Evolutionary conservation across 1,139 yeast genomes (phyloP).

Genomic region (Suhomyces bolitotheri): DNA sequence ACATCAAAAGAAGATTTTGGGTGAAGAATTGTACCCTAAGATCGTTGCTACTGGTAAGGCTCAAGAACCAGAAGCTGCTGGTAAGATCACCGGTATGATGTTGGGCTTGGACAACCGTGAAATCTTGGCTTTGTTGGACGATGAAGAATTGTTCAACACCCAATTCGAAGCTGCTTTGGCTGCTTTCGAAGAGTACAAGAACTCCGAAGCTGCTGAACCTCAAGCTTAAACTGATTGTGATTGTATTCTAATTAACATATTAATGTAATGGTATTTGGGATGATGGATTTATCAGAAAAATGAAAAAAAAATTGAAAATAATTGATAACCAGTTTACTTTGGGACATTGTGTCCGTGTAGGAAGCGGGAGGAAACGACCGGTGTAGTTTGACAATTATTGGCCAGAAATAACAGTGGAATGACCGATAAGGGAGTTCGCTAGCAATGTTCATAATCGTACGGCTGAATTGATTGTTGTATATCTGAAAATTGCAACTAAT

Average conservation of each 20-base stretch:
- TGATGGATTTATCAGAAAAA: conserved; percentile 32
- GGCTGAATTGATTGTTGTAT: no score
- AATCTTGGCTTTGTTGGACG: conserved; percentile 83
- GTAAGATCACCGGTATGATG: conserved; percentile 99
- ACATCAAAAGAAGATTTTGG: conserved; percentile 94
- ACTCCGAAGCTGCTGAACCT: conserved; percentile 31
- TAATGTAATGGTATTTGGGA: conserved; percentile 33
- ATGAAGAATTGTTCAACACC: conserved; percentile 84
- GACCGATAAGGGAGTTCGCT: no score
- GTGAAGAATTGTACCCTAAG: conserved; percentile 97
- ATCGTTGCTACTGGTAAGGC: conserved; percentile 86
- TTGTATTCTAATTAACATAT: conserved; percentile 27
- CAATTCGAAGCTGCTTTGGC: conserved; percentile 94
- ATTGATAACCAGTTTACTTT: conserved; percentile 8
- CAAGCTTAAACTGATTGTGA: conserved; percentile 14
- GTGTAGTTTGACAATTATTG: no score
- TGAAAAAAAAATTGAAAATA: conserved; percentile 26
- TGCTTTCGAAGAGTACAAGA: conserved; percentile 86
- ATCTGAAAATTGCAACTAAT: no score
- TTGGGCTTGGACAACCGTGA: conserved; percentile 93
- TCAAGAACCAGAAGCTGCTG: conserved; percentile 91
- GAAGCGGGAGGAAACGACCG: no score
- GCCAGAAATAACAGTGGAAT: no score
- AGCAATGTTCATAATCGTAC: no score
- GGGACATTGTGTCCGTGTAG: no score